phyloP scores from a whole-genome alignment of 2,329 filamentous ascomycete species.

The Tolypocladium nubicola region DNA sequence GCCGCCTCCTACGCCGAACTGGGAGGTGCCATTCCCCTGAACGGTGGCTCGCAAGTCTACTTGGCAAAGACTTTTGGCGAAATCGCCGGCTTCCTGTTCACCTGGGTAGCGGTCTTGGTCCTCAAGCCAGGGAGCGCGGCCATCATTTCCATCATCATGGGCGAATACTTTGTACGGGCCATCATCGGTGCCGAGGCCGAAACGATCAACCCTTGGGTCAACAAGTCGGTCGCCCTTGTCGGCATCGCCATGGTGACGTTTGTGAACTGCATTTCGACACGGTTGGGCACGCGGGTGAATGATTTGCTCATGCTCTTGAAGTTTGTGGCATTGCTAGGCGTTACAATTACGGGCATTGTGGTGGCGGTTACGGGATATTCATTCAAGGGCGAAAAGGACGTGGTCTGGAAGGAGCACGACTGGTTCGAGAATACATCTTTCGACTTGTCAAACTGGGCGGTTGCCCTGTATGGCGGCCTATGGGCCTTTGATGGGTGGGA shows the following conservation, averaged over 20 bases:
- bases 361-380: conserved; percentile 82
- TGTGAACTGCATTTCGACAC: conserved; percentile 85
- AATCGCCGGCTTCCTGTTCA: conserved; percentile 84
- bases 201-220: conserved; percentile 74
- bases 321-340: conserved; percentile 77
- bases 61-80: conserved; percentile 95
- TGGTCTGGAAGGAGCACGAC: conserved; percentile 74
- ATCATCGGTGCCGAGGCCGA: conserved; percentile 78
- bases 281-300: conserved; percentile 74
- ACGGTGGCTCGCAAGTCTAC: conserved; percentile 90
- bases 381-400: conserved; percentile 61
- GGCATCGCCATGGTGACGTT: conserved; percentile 69
- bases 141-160: conserved; percentile 96
- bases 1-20: conserved; percentile 92
- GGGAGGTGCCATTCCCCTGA: conserved; percentile 88
- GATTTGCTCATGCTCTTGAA: conserved; percentile 97
- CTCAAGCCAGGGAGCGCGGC: conserved; percentile 88
- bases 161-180: conserved; percentile 89
- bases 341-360: conserved; percentile 80
- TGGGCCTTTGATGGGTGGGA: conserved; percentile 99
- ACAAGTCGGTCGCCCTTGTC: conserved; percentile 73
- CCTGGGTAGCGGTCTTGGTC: conserved; percentile 90
- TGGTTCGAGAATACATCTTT: conserved; percentile 85
- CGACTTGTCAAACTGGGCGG: conserved; percentile 78
- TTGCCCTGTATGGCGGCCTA: conserved; percentile 87